phyloP scores from a whole-genome alignment of 371 early-diverging fungal species.

The Mucor ambiguus region DNA sequence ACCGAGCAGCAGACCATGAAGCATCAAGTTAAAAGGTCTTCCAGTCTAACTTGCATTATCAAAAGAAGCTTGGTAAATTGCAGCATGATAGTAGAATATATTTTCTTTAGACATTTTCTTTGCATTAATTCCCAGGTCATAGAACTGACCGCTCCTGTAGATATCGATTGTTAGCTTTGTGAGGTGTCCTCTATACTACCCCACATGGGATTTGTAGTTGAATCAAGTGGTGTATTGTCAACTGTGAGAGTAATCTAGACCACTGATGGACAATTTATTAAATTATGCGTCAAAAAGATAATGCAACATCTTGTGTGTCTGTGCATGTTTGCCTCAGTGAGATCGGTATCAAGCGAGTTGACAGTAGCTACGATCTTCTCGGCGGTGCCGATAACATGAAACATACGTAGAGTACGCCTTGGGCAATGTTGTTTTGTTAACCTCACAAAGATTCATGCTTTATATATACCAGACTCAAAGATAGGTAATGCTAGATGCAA shows the following conservation, averaged over 20 bases:
- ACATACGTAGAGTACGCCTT: neutral
- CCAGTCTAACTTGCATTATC: conserved; percentile 45
- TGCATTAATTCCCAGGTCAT: conserved; percentile 39
- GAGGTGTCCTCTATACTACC: conserved; percentile 29
- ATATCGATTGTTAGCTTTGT: conserved; percentile 26
- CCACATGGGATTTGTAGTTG: conserved; percentile 11
- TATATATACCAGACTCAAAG: neutral
- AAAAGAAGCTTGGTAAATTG: conserved; percentile 39
- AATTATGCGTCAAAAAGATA: conserved; percentile 42
- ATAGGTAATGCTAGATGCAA: neutral
- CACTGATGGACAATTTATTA: neutral
- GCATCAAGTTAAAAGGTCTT: conserved; percentile 23
- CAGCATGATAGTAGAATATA: conserved; percentile 23
- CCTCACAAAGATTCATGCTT: neutral
- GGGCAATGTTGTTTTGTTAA: neutral
- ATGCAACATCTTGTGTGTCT: conserved; percentile 46
- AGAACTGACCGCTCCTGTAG: conserved; percentile 35
- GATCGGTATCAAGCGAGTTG: conserved; percentile 42
- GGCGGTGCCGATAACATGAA: conserved; percentile 28
- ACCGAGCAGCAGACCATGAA: conserved; percentile 41
- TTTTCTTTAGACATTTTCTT: conserved; percentile 12
- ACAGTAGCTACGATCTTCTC: conserved; percentile 31
- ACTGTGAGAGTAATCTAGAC: conserved; percentile 27
- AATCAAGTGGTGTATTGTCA: conserved; percentile 21
- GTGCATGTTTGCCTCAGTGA: conserved; percentile 34